Base-by-base conservation (phyloP, 2,329 filamentous ascomycete genomes). In the Nothophaeocryptopus gaeumannii region DNA sequence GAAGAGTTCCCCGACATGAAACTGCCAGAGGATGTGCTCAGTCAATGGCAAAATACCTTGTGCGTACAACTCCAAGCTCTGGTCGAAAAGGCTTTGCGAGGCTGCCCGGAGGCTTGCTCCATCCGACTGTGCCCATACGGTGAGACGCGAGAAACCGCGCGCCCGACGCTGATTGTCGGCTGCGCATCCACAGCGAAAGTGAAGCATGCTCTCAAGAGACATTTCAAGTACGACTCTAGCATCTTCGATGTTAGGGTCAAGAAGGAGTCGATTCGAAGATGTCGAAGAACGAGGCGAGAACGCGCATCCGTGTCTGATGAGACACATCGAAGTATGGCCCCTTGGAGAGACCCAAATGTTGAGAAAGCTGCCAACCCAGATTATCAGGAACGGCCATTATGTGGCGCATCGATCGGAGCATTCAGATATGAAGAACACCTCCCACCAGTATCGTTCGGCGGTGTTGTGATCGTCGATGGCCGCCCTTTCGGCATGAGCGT, bases 401-500 rank as follows among this genome's bases (percentile, higher is more conserved):
- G 91, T 59, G 92, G 92, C 1, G 92, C 92, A 7, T 96, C 90
- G 37, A 96, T 97, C 51, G 92, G 92, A 5, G 91, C 91, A 0
- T 96, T 89, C 76, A 84, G 88, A 43, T 86, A 88, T 50, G 83
- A 90, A 57, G 84, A 88, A 38, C 92, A 96, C 64, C 75, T 96
- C 2, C 90, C 91, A 5, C 89, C 92, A 2, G 92, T 95, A 2
- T 95, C 89, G 30, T 90, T 95, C 59, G 92, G 92, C 10, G 92
- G 92, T 8, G 78, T 96, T 3, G 83, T 97, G 35, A 74, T 93
- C 30, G 83, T 97, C 1, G 90, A 97, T 64, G 83, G 87, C 47
- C 84, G 86, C 67, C 82, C 88, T 0, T 93, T 90, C 63, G 92
- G 92, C 10, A 93, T 97, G 88, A 96, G 89, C 15, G 92, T 97